These are phyloP conservation scores for Setaria viridis DNA, from an alignment of 202 grass and related monocot species.

Conservation along the genomic window DNA sequence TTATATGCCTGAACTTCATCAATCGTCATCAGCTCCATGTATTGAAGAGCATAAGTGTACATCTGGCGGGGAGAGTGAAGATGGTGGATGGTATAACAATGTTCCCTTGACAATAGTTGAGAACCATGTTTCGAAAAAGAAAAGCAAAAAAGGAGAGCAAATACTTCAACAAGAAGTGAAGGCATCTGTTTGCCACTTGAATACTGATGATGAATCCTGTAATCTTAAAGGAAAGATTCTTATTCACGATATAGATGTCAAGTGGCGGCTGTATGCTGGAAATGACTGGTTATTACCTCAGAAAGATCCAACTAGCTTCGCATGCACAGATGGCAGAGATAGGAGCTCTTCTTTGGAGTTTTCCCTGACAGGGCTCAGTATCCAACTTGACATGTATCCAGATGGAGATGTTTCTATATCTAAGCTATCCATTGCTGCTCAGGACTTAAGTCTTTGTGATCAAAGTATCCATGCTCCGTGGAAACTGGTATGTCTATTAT, in stretches of 20 bases:
- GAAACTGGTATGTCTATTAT: constrained; percentile 78
- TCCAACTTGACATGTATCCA: constrained; percentile 92
- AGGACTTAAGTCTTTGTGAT: constrained; percentile 83
- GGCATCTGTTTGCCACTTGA: constrained; percentile 48
- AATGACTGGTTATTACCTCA: constrained; percentile 71
- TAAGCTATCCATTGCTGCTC: constrained; percentile 68
- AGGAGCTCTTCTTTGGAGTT: constrained; percentile 72
- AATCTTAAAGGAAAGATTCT: constrained; percentile 79
- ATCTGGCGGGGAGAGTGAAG: constrained; percentile 53
- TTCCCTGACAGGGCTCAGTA: constrained; percentile 63
- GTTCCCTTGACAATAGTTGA: constrained; percentile 74
- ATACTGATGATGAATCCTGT: constrained; percentile 52
- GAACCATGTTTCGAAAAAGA: constrained; percentile 82
- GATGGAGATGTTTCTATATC: constrained; percentile 82
- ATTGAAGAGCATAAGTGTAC: constrained; percentile 44
- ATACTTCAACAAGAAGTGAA: constrained; percentile 52
- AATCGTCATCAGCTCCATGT: constrained; percentile 39
- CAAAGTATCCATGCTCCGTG: constrained; percentile 84
- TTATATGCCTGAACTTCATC: constrained; percentile 63
- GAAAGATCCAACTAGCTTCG: constrained; percentile 44
- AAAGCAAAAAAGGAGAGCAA: constrained; percentile 39
- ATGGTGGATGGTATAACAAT: constrained; percentile 82
- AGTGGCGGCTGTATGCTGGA: constrained; percentile 81
- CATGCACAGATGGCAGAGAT: constrained; percentile 67
- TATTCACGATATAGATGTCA: constrained; percentile 84